Evolutionary conservation across 306 rosid genomes (phyloP).

Genomic region (Cucumis sativus): Cucumber_9930_V3 NC_026661.2:9752001-9752500

Average conservation of each 20-base stretch:
- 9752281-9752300: slow-evolving; percentile 48
- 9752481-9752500: slow-evolving; percentile 49
- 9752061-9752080: background rate
- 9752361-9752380: slow-evolving; percentile 67
- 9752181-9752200: background rate
- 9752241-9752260: slow-evolving; percentile 32
- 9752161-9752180: background rate
- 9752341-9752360: slow-evolving; percentile 49
- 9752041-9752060: background rate
- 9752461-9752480: slow-evolving; percentile 41
- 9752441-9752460: slow-evolving; percentile 2
- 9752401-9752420: slow-evolving; percentile 8
- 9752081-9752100: background rate
- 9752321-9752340: slow-evolving; percentile 70
- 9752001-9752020: background rate
- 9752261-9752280: slow-evolving; percentile 54
- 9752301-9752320: slow-evolving; percentile 61
- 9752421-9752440: background rate
- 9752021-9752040: background rate
- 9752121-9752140: background rate
- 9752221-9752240: background rate
- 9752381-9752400: slow-evolving; percentile 57
- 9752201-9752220: background rate
- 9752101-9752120: background rate
- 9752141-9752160: background rate